Evolutionary conservation across 2,329 filamentous ascomycete genomes (phyloP).

Genomic region (Macroventuria anomochaeta): DNA sequence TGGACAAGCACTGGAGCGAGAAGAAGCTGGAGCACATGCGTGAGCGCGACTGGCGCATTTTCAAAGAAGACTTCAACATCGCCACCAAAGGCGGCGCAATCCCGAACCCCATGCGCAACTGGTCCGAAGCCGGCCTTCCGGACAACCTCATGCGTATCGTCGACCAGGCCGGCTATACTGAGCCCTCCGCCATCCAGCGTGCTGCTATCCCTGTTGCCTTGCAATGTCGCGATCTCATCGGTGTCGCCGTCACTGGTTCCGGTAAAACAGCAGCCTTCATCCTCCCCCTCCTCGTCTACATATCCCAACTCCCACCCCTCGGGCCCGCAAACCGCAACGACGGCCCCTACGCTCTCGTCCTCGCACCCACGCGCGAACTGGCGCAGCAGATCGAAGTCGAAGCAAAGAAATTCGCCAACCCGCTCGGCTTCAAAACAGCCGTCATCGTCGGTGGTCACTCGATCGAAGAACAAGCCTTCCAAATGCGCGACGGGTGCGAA

Average conservation of each 20-base stretch:
- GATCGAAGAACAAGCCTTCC: slow-evolving; percentile 90
- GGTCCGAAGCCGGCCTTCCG: slow-evolving; percentile 84
- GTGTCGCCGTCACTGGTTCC: slow-evolving; percentile 96
- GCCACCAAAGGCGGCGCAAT: slow-evolving; percentile 89
- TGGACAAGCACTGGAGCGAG: slow-evolving; percentile 95
- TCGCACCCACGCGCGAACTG: slow-evolving; percentile 94
- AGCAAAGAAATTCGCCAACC: slow-evolving; percentile 87
- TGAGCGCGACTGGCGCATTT: slow-evolving; percentile 97
- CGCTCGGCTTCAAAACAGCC: slow-evolving; percentile 91
- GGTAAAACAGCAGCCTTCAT: slow-evolving; percentile 98
- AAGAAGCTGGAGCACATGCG: slow-evolving; percentile 94
- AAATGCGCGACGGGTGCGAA: slow-evolving; percentile 88
- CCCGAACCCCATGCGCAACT: slow-evolving; percentile 95
- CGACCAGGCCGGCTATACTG: slow-evolving; percentile 83
- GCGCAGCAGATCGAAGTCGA: slow-evolving; percentile 97
- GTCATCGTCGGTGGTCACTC: slow-evolving; percentile 98
- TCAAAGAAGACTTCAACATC: slow-evolving; percentile 99
- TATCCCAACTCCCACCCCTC: slow-evolving; percentile 84
- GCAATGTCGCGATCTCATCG: slow-evolving; percentile 93
- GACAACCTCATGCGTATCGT: slow-evolving; percentile 80
- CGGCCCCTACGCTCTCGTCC: slow-evolving; percentile 94
- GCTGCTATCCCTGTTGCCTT: slow-evolving; percentile 95
- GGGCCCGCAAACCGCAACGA: slow-evolving; percentile 89
- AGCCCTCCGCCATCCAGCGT: slow-evolving; percentile 89
- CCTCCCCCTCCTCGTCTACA: slow-evolving; percentile 90